phyloP scores from a whole-genome alignment of 352 stramenopile species.

The Phytophthora litchii region DNA sequence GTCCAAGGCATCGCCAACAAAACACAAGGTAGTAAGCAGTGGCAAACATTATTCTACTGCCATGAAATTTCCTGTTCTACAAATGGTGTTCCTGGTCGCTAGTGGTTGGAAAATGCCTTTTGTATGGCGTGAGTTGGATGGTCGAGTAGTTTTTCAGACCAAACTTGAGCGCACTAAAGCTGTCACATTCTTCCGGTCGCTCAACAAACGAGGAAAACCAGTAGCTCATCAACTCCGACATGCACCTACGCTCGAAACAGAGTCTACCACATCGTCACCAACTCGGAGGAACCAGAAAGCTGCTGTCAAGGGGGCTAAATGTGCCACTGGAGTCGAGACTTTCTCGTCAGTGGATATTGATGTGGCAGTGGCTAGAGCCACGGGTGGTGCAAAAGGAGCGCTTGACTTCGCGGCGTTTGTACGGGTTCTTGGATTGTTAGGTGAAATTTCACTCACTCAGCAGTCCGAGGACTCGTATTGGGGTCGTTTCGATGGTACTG shows the following conservation, averaged over 20 bases:
- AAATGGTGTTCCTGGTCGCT: constrained; percentile 50
- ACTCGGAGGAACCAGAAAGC: constrained; percentile 21
- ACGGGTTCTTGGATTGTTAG: constrained; percentile 35
- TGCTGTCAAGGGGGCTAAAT: constrained; percentile 20
- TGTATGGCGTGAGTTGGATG: constrained; percentile 42
- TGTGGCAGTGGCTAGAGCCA: constrained; percentile 60
- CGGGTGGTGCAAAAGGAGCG: constrained; percentile 49
- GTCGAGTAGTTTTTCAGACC: constrained; percentile 41
- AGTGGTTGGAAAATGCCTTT: constrained; percentile 46
- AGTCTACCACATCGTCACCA: constrained; percentile 6
- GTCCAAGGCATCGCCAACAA: constrained; percentile 14
- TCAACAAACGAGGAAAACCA: constrained; percentile 33
- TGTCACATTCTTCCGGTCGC: constrained; percentile 53
- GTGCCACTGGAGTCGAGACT: constrained; percentile 9
- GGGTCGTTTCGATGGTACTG: constrained; percentile 46
- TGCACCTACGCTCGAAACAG: neutral
- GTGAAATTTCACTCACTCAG: constrained; percentile 37
- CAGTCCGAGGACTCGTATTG: constrained; percentile 37
- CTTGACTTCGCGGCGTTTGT: constrained; percentile 57
- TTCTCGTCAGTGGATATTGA: constrained; percentile 68
- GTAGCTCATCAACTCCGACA: constrained; percentile 16
- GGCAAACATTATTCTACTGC: constrained; percentile 4
- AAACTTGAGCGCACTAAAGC: constrained; percentile 63
- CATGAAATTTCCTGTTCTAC: constrained; percentile 45
- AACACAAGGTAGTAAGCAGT: constrained; percentile 11